These are phyloP conservation scores for Hemisphaericaspora subhashii DNA, from an alignment of 1,139 yeast species.

Conservation along the genomic window DNA sequence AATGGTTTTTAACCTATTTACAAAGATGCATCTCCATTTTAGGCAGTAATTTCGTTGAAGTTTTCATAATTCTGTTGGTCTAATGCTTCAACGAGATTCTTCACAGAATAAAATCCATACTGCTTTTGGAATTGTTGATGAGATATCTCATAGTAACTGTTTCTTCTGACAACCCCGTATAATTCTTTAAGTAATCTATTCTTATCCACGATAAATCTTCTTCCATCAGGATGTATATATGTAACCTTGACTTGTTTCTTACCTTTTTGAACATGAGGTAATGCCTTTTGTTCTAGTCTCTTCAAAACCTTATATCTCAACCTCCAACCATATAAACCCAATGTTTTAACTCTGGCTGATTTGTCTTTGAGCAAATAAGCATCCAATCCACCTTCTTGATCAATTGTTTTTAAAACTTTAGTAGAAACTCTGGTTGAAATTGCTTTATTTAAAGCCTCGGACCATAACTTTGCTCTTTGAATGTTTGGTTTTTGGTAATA, in stretches of 20 bases:
- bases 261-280: constrained; percentile 14
- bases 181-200: constrained; percentile 57
- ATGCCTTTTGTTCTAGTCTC: constrained; percentile 25
- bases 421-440: constrained; percentile 69
- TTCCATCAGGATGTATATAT: constrained; percentile 49
- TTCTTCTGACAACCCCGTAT: constrained; percentile 51
- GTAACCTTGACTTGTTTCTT: constrained; percentile 45
- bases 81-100: constrained; percentile 43
- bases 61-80: constrained; percentile 37
- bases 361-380: constrained; percentile 82
- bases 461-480: constrained; percentile 74
- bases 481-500: constrained; percentile 85
- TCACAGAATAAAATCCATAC: constrained; percentile 39
- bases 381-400: constrained; percentile 93
- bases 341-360: constrained; percentile 84
- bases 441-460: constrained; percentile 65
- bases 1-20: constrained; percentile 9
- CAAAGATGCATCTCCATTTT: constrained; percentile 5
- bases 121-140: constrained; percentile 14
- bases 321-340: constrained; percentile 92
- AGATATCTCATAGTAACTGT: constrained; percentile 44
- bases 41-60: constrained; percentile 23
- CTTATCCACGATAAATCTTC: constrained; percentile 60
- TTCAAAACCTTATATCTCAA: constrained; percentile 71
- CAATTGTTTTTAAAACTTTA: constrained; percentile 78